A percentile compares a stretch with the other conserved stretches of the same genome.
phyloP scores from a whole-genome alignment of 441 rosid genomes.

The Corymbia citriodora region DNA sequence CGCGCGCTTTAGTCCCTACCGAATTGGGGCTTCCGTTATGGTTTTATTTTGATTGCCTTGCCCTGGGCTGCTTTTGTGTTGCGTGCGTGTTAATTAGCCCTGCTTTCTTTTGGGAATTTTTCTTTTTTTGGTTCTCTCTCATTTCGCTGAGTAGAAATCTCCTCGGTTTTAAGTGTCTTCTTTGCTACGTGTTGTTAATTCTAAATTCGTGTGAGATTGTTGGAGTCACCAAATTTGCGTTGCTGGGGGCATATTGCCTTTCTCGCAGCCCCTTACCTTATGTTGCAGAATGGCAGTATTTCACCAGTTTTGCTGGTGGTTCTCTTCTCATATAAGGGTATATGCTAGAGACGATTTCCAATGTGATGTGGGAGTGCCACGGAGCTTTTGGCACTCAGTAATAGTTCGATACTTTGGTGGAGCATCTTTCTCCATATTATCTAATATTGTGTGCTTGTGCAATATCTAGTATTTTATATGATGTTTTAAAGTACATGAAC shows the following conservation, averaged over 20 bases:
- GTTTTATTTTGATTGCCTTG: not conserved
- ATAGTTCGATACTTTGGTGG: not conserved
- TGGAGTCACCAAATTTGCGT: not conserved
- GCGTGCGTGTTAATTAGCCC: not conserved
- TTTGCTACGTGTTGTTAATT: not conserved
- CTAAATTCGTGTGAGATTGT: not conserved
- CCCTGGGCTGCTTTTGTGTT: not conserved
- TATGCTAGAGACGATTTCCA: not conserved
- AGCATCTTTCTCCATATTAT: not conserved
- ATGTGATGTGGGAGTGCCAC: not conserved
- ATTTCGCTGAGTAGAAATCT: not conserved
- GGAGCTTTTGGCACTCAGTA: not conserved
- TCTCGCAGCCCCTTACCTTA: no score
- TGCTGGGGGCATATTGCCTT: no score
- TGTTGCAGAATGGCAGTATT: no score
- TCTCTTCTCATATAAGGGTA: not conserved
- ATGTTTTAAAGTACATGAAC: not conserved
- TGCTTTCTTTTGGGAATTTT: not conserved
- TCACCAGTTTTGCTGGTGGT: no score
- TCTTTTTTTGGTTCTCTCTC: not conserved
- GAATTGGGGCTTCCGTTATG: not conserved
- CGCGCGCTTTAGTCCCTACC: no score
- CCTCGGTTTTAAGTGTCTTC: not conserved
- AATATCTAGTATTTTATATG: not conserved
- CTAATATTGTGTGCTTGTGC: not conserved